These are phyloP conservation scores for Glycine tomentella DNA, from an alignment of 306 rosid species.

Conservation along the genomic window DNA sequence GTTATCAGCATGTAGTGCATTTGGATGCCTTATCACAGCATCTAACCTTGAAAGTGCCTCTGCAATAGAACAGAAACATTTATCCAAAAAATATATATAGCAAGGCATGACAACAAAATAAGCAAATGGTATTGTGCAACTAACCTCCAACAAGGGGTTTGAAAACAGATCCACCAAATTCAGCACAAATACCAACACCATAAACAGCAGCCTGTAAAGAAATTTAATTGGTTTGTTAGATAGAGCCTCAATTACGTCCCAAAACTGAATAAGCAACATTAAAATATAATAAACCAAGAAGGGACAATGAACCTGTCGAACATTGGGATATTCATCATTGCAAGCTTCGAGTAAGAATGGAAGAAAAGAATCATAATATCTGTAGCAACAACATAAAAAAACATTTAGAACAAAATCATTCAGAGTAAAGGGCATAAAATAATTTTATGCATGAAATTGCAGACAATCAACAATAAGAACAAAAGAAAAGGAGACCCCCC, in stretches of 20 bases:
- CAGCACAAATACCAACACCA: constrained; percentile 98
- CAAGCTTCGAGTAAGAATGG: constrained; percentile 98
- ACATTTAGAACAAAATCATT: constrained; percentile 29
- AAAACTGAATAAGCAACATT: constrained; percentile 2
- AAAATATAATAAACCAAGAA: constrained; percentile 24
- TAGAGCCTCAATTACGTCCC: constrained; percentile 15
- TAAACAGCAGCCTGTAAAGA: constrained; percentile 92
- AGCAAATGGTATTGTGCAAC: constrained; percentile 35
- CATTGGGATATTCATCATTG: constrained; percentile 91
- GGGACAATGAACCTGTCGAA: constrained; percentile 75
- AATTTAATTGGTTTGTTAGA: constrained; percentile 24
- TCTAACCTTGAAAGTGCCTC: constrained; percentile 93
- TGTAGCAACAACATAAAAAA: constrained; percentile 51
- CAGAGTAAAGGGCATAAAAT: constrained; percentile 12
- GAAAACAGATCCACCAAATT: constrained; percentile 91
- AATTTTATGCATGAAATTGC: not conserved
- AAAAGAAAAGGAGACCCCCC: not conserved
- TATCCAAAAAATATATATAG: constrained; percentile 17
- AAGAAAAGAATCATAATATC: constrained; percentile 86
- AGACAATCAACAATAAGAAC: constrained; percentile 21
- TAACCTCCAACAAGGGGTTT: constrained; percentile 85
- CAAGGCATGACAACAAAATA: constrained; percentile 22
- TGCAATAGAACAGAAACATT: constrained; percentile 52
- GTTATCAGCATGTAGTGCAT: constrained; percentile 73
- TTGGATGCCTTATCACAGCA: constrained; percentile 88